Evolutionary conservation across 352 stramenopile genomes (phyloP), one percentile per base, ranked within the genome.

Genomic region (Pythium catenulatum): DNA sequence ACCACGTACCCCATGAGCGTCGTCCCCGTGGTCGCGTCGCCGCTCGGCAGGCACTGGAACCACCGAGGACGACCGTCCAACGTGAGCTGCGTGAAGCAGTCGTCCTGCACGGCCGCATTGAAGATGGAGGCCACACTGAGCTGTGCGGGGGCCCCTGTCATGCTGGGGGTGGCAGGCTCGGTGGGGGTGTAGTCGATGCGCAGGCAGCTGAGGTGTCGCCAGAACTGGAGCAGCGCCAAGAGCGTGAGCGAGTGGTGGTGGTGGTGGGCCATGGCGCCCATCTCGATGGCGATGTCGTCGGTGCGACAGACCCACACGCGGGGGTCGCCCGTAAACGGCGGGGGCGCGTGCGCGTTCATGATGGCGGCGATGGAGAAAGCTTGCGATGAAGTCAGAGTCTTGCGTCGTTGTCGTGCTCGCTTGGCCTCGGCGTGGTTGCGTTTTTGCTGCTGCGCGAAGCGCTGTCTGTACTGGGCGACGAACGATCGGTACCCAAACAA

Each of bases 121-220:
- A 79, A 79, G 27, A 79, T 25, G 13, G 70, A 68, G 27, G 70
- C 70, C 14, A 79, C 11, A 6, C 39, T 69, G n/a, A 69, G 37
- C 70, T 58, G 50, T 14, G 50, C 48, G 4, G 50, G n/a, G n/a
- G n/a, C n/a, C n/a, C 48, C 7, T 34, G 32, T n/a, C n/a, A 4
- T 19, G 27, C 34, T 59, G n/a, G n/a, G 45, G 17, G 15, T 27
- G 32, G n/a, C 58, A 27, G 27, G 37, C n/a, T n/a, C 36, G 34
- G 11, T 37, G 48, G 5, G 36, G 34, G 4, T 34, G 58, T 30
- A 66, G 1, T 66, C 43, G 21, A 73, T 27, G 0, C 74, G 74
- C 21, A 82, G 39, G 45, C 58, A 82, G 59, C 74, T 73, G 13
- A 82, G 58, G 23, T 82, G 45, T 39, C 58, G 39, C 73, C 73